Base-by-base conservation (phyloP, 2,329 filamentous ascomycete genomes). In the Ophiostoma ips region DNA sequence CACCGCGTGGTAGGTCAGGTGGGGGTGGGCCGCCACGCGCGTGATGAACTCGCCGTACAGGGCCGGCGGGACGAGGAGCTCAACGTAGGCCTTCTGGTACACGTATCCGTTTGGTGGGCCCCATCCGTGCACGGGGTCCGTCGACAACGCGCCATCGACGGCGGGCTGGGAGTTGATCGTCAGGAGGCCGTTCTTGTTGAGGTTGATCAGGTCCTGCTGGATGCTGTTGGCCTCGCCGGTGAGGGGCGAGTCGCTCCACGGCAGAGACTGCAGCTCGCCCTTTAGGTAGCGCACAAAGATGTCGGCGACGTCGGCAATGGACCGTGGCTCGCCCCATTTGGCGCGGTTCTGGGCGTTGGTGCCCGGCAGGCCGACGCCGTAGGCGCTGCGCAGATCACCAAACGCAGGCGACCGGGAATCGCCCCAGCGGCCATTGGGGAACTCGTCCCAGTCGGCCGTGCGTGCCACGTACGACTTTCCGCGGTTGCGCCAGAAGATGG, bases 401-500 rank as follows among this genome's bases (percentile, higher is more conserved):
- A 95, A 98, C 47, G 92, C 92, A 54, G 92, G 92, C 52, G 90
- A 96, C 56, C 92, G 79, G 48, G 89, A 90, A 66, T 98, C 92
- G 67, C 92, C 94, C 92, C 92, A 98, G 66, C 92, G 84, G 44
- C 92, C 92, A 71, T 98, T 98, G 50, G 92, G 92, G 60, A 95
- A 98, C 65, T 98, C 92, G 60, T 98, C 92, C 92, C 92, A 98
- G 58, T 95, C 90, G 63, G 95, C 89, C 1, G 92, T 98, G 50
- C 92, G 87, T 50, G 87, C 81, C 50, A 98, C 82, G 60, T 98
- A 98, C 4, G 89, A 95, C 62, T 92, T 88, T 68, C 94, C 92
- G 52, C 92, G 81, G 68, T 96, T 95, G 59, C 90, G 83, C 92
- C 92, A 98, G 75, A 98, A 98, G 58, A 98, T 94, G 33, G 92